Conservation (phyloP, 768 basidiomycete species). For the Suillus discolor region DNA sequence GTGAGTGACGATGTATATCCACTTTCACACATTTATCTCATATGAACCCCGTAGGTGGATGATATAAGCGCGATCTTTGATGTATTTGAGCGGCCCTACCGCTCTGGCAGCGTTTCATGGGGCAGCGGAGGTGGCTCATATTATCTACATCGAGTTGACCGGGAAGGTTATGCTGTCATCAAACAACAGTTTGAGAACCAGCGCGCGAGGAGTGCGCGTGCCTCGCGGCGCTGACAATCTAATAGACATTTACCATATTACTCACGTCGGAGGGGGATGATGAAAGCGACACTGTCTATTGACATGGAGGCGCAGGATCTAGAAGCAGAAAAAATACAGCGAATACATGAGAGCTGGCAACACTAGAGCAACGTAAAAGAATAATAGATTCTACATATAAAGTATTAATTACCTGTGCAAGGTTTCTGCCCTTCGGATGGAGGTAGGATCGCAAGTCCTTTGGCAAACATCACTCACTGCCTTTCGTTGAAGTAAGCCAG, state of each 20-base stretch:
- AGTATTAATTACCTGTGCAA: not conserved
- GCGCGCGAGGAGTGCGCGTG: constrained; percentile 28
- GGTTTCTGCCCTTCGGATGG: not conserved
- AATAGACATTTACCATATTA: not conserved
- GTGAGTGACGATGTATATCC: constrained; percentile 40
- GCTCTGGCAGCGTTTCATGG: constrained; percentile 82
- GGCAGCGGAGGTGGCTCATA: constrained; percentile 69
- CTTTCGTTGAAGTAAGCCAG: not conserved
- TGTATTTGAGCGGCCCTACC: constrained; percentile 66
- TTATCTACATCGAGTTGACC: constrained; percentile 77
- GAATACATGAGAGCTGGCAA: not conserved
- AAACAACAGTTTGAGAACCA: constrained; percentile 58
- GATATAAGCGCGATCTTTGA: constrained; percentile 85
- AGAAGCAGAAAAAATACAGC: not conserved
- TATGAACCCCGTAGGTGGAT: constrained; percentile 50
- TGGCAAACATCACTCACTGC: not conserved
- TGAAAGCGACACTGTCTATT: not conserved
- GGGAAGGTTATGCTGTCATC: constrained; percentile 66
- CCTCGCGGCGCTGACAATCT: constrained; percentile 25
- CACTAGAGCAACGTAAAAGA: not conserved
- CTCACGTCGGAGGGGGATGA: not conserved
- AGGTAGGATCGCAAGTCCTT: not conserved
- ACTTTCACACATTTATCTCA: constrained; percentile 6
- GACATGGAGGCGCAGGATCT: not conserved
- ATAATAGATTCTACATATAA: too few species aligned